These are phyloP conservation scores for Melastoma candidum DNA, from an alignment of 441 rosid species.

Conservation along the genomic window DNA sequence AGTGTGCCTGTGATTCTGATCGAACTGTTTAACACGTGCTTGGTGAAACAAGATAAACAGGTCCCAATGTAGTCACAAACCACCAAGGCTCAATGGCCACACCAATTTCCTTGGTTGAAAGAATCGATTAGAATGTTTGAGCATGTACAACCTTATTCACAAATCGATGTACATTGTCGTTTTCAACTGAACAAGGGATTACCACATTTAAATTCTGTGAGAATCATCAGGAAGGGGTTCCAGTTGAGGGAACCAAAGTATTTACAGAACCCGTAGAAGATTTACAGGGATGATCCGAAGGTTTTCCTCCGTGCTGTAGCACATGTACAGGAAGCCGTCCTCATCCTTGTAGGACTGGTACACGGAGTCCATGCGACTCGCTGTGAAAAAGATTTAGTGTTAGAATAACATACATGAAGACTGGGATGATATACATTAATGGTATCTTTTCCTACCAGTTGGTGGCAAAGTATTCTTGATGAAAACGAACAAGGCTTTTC, in stretches of 20 bases:
- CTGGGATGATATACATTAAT: too few relatives aligned
- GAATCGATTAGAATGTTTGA: background rate
- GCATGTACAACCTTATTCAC: background rate
- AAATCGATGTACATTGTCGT: background rate
- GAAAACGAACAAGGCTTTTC: conserved; percentile 78
- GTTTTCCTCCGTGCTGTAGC: conserved; percentile 21
- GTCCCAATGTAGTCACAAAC: too few relatives aligned
- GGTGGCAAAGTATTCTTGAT: conserved; percentile 76
- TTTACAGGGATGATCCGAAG: conserved; percentile 3
- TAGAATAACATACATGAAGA: too few relatives aligned
- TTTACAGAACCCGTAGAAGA: conserved; percentile 1
- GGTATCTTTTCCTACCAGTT: conserved; percentile 31
- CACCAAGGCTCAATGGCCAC: too few relatives aligned
- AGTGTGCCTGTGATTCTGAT: too few relatives aligned
- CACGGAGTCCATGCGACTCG: conserved; percentile 13
- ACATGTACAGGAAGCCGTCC: conserved; percentile 22
- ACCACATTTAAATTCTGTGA: conserved; percentile 2
- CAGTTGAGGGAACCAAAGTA: conserved; percentile 4
- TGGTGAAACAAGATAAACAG: too few relatives aligned
- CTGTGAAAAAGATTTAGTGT: background rate
- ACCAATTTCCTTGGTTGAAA: too few relatives aligned
- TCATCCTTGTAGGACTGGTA: conserved; percentile 19
- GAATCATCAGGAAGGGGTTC: conserved; percentile 4
- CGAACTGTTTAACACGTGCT: too few relatives aligned
- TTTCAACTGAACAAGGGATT: background rate